Base-by-base conservation (phyloP, 768 basidiomycete species). In the Russula olivacea region DNA sequence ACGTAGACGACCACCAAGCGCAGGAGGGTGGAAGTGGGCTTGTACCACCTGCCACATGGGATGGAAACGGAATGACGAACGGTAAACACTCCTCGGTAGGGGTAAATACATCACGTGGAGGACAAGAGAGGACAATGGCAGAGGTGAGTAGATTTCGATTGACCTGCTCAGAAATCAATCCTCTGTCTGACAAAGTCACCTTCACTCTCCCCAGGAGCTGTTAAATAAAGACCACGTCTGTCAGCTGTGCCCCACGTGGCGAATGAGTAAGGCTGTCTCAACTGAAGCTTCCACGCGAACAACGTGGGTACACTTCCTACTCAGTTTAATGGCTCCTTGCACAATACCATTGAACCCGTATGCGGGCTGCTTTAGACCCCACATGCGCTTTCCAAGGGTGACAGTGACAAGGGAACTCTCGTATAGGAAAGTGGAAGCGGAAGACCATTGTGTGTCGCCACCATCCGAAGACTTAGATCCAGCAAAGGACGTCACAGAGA, bases 341-440 rank as follows among this genome's bases (percentile, higher is more conserved):
- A 80, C 73, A 19, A 69, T 68, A 10, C 75, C 77, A 30, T 76
- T 72, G 41, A 73, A 68, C 25, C 81, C 80, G 67, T 80, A 82
- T 19, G 73, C 72, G 11, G 80, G 79, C 25, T 73, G 68, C 50
- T 69, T 66, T 4, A 76, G 69, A 17, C 73, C 74, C 75, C 76
- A 78, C 19, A 73, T 70, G 48, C 75, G 75, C 32, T 72, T 71
- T 14, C 79, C 77, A 28, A 81, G 69, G 67, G 77, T 77, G 32
- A 80, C 68, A 32, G 71, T 71, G 64, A 80, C 72, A 61, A 75
- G 72, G 51, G 79, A 74, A 12, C 76, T 77, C 58, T 72, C 71
- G 66, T 75, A 77, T 17, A 76, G 15, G 55, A 65, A 61, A 32
- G 52, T 60, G 10, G 41, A 11, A 23, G 58, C 10, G 1, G 58